Evolutionary conservation across 192 early-diverging fungal species (phyloP), one percentile per base, ranked within the genome.

Genomic region (Linderina pennispora): DNA sequence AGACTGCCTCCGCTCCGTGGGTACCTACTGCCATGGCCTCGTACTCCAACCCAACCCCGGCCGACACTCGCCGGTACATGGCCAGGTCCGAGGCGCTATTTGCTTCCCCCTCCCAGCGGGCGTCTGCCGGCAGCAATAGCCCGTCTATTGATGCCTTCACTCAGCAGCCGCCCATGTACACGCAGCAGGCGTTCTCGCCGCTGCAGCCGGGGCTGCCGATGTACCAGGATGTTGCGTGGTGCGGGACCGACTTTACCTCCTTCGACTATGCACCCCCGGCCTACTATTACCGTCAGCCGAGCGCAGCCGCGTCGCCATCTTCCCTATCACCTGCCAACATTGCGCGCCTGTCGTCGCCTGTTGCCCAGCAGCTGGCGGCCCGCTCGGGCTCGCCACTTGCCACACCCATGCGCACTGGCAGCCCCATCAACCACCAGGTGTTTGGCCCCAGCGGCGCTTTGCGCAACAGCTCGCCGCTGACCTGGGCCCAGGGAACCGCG

Each of bases 21-120:
- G 6, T 33, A 8, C 24, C 16, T 9, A 23, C 16, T 22, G 16
- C 17, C 38, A 20, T 14, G 19, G 19, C 50, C 13, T n/a, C 48
- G 28, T 56, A 55, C 47, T 8, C 49, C 2, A 44, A 45, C 7
- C 57, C 69, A 6, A 43, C 57, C 7, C 31, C 57, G 15, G 62
- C 53, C 7, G 69, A 73, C 37, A 65, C 69, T 2, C 57, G 58
- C 19, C 53, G 69, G 14, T 73, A 73, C 45, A 73, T 73, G 69
- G 69, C 43, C 32, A 58, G 58, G 44, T 73, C 69, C 26, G 69
- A 52, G 1, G 69, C 62, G 22, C 42, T 65, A 28, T 73, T 73
- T 41, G 53, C 50, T 24, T 23, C 23, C 33, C 17, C n/a, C 31
- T 23, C 22, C 23, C n/a, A n/a, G n/a, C n/a, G n/a, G n/a, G n/a